Evolutionary conservation across 2,329 filamentous ascomycete genomes (phyloP).

Genomic region (Blastomyces parvus): DNA sequence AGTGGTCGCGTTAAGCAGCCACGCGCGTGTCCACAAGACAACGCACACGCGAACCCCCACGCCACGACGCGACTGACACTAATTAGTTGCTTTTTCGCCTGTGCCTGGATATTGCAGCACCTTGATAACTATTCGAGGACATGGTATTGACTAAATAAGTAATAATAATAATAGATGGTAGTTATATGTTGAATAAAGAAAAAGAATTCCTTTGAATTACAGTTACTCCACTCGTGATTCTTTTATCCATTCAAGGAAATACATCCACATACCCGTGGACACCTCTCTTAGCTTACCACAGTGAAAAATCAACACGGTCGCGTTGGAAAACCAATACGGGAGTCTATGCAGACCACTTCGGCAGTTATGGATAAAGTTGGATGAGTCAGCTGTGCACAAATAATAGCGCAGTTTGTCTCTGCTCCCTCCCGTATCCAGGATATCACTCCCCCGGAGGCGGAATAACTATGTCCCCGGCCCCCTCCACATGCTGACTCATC

Average conservation of each 20-base stretch:
- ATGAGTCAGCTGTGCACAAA: slow-evolving; percentile 2
- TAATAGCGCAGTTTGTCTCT: neutral
- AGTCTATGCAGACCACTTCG: neutral
- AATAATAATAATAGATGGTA: neutral
- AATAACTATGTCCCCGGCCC: neutral
- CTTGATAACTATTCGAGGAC: neutral
- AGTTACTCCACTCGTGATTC: neutral
- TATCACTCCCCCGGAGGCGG: neutral
- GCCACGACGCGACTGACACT: neutral
- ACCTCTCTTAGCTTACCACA: neutral
- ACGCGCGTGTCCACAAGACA: neutral
- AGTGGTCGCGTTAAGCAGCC: neutral
- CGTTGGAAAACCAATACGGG: neutral
- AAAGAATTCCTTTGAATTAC: neutral
- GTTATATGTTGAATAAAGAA: neutral
- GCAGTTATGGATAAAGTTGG: neutral
- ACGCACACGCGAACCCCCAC: neutral
- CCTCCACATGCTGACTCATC: neutral
- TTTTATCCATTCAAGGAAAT: neutral
- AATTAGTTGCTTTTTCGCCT: neutral
- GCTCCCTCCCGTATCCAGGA: neutral
- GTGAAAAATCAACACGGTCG: neutral
- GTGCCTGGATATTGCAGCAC: neutral
- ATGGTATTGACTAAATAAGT: neutral
- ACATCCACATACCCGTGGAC: neutral